phyloP scores from a whole-genome alignment of 257 asterid genomes.

The Solanum ahanhuiri region DNA sequence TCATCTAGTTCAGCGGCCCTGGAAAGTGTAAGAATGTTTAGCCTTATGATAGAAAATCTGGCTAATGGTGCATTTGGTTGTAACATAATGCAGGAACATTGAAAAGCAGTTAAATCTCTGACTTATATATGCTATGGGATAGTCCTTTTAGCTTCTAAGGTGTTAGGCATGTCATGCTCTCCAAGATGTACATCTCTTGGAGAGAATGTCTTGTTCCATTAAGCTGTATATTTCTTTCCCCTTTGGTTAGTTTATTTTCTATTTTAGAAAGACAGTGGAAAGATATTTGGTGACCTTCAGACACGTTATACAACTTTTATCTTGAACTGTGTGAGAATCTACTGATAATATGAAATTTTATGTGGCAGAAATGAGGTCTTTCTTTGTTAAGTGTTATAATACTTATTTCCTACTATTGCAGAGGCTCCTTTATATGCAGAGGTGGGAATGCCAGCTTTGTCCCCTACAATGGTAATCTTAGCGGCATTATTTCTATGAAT shows the following conservation, averaged over 20 bases:
- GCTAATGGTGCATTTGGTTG: background rate
- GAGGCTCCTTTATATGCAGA: constrained; percentile 57
- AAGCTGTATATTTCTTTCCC: background rate
- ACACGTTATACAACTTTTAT: background rate
- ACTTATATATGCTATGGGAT: background rate
- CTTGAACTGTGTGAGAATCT: background rate
- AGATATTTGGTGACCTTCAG: background rate
- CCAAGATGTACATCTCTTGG: background rate
- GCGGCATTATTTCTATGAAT: background rate
- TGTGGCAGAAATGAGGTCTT: background rate
- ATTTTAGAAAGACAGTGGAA: background rate
- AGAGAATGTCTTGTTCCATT: background rate
- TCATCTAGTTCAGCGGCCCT: background rate
- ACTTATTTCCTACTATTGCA: constrained; percentile 28
- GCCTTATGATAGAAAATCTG: background rate
- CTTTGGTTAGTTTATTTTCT: background rate
- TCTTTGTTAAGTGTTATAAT: background rate
- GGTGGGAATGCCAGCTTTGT: constrained; percentile 91
- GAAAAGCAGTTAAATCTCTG: background rate
- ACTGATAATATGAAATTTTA: background rate
- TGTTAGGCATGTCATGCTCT: background rate
- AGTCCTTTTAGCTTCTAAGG: background rate
- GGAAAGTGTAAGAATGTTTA: background rate
- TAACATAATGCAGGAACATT: background rate
- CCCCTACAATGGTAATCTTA: constrained; percentile 92